Percentiles rank a stretch among this genome's conserved stretches.
These are phyloP conservation scores for Kregervanrija pseudodelftensis DNA, from an alignment of 805 yeast species.

Conservation along the genomic window DNA sequence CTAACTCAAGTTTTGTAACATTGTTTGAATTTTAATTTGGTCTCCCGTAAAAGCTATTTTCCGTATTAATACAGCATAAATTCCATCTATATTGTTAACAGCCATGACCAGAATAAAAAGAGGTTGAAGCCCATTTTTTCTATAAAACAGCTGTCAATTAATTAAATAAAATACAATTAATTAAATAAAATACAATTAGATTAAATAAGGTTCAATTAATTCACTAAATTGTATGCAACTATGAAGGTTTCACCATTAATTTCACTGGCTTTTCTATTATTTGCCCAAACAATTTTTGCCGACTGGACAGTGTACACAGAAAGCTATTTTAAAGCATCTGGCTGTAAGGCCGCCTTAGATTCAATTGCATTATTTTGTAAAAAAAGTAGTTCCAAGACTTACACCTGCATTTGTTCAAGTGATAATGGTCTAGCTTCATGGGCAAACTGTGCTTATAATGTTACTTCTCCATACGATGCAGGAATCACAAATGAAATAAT, in stretches of 20 bases:
- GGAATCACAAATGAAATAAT: slow-evolving; percentile 18
- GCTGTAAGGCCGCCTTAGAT: slow-evolving; percentile 18
- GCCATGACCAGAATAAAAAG: too few relatives aligned
- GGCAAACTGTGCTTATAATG: slow-evolving; percentile 19
- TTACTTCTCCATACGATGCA: slow-evolving; percentile 9
- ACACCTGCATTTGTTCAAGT: slow-evolving; percentile 22
- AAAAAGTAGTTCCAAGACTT: slow-evolving; percentile 2
- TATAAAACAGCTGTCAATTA: too few relatives aligned
- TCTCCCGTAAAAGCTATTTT: too few relatives aligned
- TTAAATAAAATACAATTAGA: too few relatives aligned
- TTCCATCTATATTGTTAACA: too few relatives aligned
- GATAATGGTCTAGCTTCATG: slow-evolving; percentile 24
- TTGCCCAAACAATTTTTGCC: neutral
- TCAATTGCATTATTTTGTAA: slow-evolving; percentile 16
- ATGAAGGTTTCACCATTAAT: neutral
- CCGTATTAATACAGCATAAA: too few relatives aligned
- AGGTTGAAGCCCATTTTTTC: too few relatives aligned
- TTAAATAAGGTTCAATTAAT: too few relatives aligned
- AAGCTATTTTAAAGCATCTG: slow-evolving; percentile 11
- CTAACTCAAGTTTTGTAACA: too few relatives aligned
- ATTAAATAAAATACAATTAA: too few relatives aligned
- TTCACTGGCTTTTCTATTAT: neutral
- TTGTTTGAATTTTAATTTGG: too few relatives aligned
- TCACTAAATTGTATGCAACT: too few relatives aligned
- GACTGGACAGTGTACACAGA: slow-evolving; percentile 13